phyloP scores from a whole-genome alignment of 2,329 filamentous ascomycete species.

The Dryadomyces sulphureus region DNA sequence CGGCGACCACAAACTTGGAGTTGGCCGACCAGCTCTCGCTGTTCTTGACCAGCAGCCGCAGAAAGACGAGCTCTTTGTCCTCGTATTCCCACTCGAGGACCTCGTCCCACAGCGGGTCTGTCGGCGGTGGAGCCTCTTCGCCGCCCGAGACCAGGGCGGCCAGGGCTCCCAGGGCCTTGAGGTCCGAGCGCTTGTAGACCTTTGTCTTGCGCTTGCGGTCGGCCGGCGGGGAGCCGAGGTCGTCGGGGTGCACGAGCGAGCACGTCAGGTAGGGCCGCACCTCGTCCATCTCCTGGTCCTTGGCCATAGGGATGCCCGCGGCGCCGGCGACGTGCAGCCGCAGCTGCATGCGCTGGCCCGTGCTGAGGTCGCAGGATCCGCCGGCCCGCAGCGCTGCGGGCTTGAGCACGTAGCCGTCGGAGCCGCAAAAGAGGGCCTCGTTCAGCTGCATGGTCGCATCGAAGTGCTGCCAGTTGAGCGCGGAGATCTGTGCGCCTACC shows the following conservation, averaged over 20 bases:
- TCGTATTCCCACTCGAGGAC: conserved; percentile 53
- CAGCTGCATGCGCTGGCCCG: conserved; percentile 30
- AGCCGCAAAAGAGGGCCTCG: conserved; percentile 87
- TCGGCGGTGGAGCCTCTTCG: conserved; percentile 33
- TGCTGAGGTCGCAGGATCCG: conserved; percentile 29
- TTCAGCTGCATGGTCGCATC: conserved; percentile 94
- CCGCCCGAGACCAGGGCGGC: conserved; percentile 42
- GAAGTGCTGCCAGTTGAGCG: conserved; percentile 91
- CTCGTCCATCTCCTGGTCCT: conserved; percentile 32
- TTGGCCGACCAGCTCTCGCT: conserved; percentile 49
- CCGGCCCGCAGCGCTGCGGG: conserved; percentile 53
- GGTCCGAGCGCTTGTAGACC: conserved; percentile 43
- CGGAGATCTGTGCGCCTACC: conserved; percentile 93
- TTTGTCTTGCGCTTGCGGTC: conserved; percentile 53
- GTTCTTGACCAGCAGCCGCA: conserved; percentile 52
- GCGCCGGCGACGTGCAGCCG: conserved; percentile 47
- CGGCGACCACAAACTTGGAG: conserved; percentile 44
- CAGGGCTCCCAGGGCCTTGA: conserved; percentile 12
- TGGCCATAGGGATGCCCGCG: conserved; percentile 41
- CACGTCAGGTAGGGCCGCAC: conserved; percentile 53
- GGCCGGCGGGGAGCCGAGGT: background rate
- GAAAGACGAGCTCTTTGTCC: conserved; percentile 49
- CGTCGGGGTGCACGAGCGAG: conserved; percentile 40
- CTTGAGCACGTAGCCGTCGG: conserved; percentile 73
- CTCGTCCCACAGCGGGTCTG: conserved; percentile 53